These are phyloP conservation scores for Aristolochia fimbriata DNA, from an alignment of 164 flowering plant genomes.

Conservation along the genomic window DNA sequence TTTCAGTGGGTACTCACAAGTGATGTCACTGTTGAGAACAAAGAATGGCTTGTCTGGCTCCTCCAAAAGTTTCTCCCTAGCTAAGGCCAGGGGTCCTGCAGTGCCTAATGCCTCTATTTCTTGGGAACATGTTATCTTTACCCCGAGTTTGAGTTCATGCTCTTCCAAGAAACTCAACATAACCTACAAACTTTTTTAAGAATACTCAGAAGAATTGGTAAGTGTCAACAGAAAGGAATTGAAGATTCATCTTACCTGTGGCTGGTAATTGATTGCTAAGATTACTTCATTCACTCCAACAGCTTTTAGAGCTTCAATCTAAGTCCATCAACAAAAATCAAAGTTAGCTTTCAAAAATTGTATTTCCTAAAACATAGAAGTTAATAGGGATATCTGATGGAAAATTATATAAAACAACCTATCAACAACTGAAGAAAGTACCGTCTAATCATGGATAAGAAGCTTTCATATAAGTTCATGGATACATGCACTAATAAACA, in stretches of 20 bases:
- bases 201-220: not conserved
- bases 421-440: not conserved
- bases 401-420: not conserved
- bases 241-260: conserved; percentile 8
- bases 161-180: conserved; percentile 18
- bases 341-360: not conserved
- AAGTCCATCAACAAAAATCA: not conserved
- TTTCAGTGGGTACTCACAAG: conserved; percentile 13
- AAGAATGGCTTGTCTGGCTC: conserved; percentile 15
- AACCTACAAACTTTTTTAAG: conserved; percentile 4
- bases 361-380: not conserved
- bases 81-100: conserved; percentile 21
- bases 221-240: not conserved
- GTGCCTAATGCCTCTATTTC: conserved; percentile 21
- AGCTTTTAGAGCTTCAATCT: conserved; percentile 21
- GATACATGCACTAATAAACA: not conserved
- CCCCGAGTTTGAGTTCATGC: conserved; percentile 14
- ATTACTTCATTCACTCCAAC: conserved; percentile 20
- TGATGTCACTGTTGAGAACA: conserved; percentile 21
- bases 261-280: conserved; percentile 21
- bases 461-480: not conserved
- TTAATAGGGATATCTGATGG: not conserved
- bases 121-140: conserved; percentile 19
- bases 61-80: conserved; percentile 13
- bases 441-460: not conserved